Conservation (phyloP, 306 rosid genomes). For the Pyrus betulifolia region DNA sequence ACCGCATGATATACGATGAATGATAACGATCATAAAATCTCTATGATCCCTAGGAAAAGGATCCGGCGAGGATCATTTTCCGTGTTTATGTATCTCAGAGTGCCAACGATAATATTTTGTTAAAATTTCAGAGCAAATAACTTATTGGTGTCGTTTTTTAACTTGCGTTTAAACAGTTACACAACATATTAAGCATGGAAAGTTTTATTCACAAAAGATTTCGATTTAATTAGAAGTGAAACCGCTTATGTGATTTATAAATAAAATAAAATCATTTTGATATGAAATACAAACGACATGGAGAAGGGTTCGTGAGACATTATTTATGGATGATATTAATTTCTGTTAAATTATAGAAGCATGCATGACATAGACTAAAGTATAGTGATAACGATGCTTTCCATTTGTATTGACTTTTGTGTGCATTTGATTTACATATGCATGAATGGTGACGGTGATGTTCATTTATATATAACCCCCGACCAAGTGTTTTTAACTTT, state of each 20-base stretch:
- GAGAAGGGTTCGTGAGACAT: background rate
- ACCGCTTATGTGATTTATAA: too few relatives aligned
- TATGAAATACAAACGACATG: background rate
- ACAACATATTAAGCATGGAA: too few relatives aligned
- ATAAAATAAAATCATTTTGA: background rate
- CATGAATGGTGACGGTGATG: background rate
- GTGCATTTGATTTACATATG: background rate
- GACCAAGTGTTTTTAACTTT: too few relatives aligned
- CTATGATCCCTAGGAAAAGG: too few relatives aligned
- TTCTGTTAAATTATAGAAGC: background rate
- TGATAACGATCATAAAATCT: accelerated
- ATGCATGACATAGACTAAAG: background rate
- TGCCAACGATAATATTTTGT: background rate
- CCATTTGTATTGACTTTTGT: background rate
- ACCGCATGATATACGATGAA: too few relatives aligned
- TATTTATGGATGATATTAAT: background rate
- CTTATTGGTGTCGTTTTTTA: background rate
- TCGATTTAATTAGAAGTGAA: background rate
- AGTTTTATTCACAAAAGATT: too few relatives aligned
- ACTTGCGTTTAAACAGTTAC: background rate
- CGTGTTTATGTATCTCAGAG: too few relatives aligned
- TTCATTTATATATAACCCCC: background rate
- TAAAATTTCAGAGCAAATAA: background rate
- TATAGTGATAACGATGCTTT: background rate
- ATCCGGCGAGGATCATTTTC: too few relatives aligned